Evolutionary conservation across 2,329 filamentous ascomycete genomes (phyloP).

Genomic region (Aspergillus sp.): DNA sequence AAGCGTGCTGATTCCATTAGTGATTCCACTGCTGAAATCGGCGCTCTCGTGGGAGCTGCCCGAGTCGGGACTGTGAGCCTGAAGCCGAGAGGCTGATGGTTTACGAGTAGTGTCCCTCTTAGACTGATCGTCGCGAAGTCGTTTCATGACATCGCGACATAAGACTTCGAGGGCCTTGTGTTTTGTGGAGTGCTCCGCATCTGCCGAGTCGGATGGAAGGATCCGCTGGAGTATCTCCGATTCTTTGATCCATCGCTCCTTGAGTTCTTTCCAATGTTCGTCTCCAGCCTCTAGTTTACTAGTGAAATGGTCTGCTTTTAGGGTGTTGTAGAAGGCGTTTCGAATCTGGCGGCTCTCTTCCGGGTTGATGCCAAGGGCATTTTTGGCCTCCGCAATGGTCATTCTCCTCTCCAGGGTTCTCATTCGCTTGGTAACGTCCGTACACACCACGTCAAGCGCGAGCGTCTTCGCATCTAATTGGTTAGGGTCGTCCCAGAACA

Average conservation of each 20-base stretch:
- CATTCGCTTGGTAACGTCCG: conserved; percentile 78
- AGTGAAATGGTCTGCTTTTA: conserved; percentile 65
- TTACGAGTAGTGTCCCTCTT: conserved; percentile 52
- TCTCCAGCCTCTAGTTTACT: conserved; percentile 71
- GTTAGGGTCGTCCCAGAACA: conserved; percentile 59
- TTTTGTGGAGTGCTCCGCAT: conserved; percentile 55
- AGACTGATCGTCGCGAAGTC: conserved; percentile 65
- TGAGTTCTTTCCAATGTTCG: conserved; percentile 69
- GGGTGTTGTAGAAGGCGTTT: conserved; percentile 62
- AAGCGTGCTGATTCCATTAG: conserved; percentile 42
- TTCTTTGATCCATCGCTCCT: conserved; percentile 63
- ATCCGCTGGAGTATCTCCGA: conserved; percentile 56
- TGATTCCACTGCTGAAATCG: conserved; percentile 25
- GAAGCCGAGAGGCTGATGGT: conserved; percentile 26
- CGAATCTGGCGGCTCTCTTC: conserved; percentile 66
- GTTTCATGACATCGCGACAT: conserved; percentile 74
- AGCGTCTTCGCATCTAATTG: conserved; percentile 62
- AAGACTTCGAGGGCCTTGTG: conserved; percentile 67
- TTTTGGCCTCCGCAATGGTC: conserved; percentile 72
- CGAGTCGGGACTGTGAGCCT: conserved; percentile 19
- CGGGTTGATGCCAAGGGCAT: conserved; percentile 65
- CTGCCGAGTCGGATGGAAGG: conserved; percentile 50
- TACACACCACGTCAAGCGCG: conserved; percentile 75
- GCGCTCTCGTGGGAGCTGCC: conserved; percentile 21
- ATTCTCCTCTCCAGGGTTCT: conserved; percentile 64